Conservation (phyloP, 129 eudicot genomes). For the Tagetes patula region DNA sequence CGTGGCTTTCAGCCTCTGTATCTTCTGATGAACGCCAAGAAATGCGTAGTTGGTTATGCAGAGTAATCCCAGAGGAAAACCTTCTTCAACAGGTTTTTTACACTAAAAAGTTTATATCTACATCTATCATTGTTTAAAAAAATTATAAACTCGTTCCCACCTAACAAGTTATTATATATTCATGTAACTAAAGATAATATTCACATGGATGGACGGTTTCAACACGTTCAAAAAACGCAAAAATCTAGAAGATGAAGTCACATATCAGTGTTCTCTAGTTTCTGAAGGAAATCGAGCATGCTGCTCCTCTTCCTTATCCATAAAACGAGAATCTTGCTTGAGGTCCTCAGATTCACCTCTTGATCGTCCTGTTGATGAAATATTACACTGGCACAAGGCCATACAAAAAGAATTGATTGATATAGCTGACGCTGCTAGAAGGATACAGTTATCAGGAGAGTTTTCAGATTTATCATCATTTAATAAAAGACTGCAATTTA, state of each 20-base stretch:
- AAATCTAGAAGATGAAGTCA: conserved; percentile 48
- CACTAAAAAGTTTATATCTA: conserved; percentile 9
- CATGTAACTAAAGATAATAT: conserved; percentile 56
- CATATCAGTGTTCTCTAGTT: conserved; percentile 22
- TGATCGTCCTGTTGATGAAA: conserved; percentile 82
- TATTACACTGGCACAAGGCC: conserved; percentile 95
- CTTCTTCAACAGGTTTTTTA: conserved; percentile 83
- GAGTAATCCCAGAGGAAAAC: conserved; percentile 80
- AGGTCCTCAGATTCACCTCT: conserved; percentile 37
- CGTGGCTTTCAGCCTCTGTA: conserved; percentile 94
- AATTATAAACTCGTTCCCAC: conserved; percentile 2
- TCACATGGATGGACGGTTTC: conserved; percentile 92
- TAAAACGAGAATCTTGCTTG: conserved; percentile 36
- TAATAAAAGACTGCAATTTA: conserved; percentile 80
- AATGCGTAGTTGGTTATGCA: conserved; percentile 79
- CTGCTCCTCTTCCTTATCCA: conserved; percentile 57
- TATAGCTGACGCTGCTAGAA: conserved; percentile 88
- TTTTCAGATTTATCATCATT: conserved; percentile 87
- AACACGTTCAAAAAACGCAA: conserved; percentile 50
- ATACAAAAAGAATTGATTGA: conserved; percentile 74
- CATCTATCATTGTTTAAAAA: conserved; percentile 16
- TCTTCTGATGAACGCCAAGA: conserved; percentile 88
- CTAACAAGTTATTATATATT: conserved; percentile 31
- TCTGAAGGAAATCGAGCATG: conserved; percentile 51
- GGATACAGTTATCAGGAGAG: conserved; percentile 68